Percentiles rank a stretch among this genome's conserved stretches.
Evolutionary conservation across 768 basidiomycete genomes (phyloP).

Genomic region (Suillus plorans): DNA sequence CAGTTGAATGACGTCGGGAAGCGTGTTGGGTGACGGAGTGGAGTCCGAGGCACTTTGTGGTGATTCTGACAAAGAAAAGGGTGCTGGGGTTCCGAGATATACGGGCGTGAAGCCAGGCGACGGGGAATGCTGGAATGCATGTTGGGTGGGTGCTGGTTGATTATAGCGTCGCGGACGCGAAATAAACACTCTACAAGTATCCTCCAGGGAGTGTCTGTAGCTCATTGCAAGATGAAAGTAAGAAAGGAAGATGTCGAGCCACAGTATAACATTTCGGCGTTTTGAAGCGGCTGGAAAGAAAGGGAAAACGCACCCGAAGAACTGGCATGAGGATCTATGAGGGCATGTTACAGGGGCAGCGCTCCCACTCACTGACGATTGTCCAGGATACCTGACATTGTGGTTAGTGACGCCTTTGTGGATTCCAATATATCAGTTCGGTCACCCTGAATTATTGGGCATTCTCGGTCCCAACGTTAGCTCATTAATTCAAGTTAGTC

Average conservation of each 20-base stretch:
- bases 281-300: conserved; percentile 15
- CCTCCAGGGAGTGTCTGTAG: conserved; percentile 30
- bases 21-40: background rate
- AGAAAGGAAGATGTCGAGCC: conserved; percentile 8
- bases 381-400: background rate
- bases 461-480: conserved; percentile 3
- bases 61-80: background rate
- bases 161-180: conserved; percentile 16
- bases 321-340: conserved; percentile 8
- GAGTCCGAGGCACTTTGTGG: background rate
- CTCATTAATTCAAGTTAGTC: background rate
- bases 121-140: conserved; percentile 7
- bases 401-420: conserved; percentile 2
- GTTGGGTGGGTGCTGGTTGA: conserved; percentile 5
- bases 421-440: background rate
- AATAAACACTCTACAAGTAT: conserved; percentile 28
- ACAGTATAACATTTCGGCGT: background rate
- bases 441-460: conserved; percentile 1
- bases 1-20: conserved; percentile 1
- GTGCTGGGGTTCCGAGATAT: background rate
- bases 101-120: background rate
- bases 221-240: conserved; percentile 22
- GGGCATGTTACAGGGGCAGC: conserved; percentile 7
- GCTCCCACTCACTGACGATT: background rate
- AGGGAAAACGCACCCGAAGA: conserved; percentile 14